Percentiles rank a stretch among this genome's conserved stretches.
Evolutionary conservation across 495 filamentous ascomycete species (phyloP).

Genomic region (Cercophora samala): DNA sequence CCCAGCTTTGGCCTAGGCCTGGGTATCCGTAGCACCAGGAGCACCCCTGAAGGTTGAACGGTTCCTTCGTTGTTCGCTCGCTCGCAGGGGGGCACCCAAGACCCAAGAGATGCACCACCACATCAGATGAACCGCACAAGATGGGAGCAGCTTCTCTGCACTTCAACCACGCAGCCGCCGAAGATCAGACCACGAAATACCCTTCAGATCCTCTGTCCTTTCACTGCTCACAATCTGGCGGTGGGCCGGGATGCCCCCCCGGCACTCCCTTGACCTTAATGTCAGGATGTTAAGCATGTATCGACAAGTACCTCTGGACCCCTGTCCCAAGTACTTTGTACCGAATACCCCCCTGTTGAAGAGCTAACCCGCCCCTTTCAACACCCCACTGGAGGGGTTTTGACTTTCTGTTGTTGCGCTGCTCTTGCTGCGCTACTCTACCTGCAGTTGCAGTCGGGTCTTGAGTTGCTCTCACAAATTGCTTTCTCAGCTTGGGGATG

Average conservation of each 20-base stretch:
- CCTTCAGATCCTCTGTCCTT: not conserved
- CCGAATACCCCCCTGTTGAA: constrained; percentile 1
- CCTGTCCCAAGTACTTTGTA: not conserved
- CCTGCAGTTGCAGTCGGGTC: not conserved
- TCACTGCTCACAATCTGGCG: not conserved
- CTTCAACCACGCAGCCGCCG: constrained; percentile 3
- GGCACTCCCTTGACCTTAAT: not conserved
- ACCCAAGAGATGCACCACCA: constrained; percentile 10
- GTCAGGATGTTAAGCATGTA: constrained; percentile 10
- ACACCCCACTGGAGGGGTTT: constrained; percentile 5
- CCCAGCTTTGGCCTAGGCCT: constrained; percentile 11
- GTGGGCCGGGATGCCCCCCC: not conserved
- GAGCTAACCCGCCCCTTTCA: not conserved
- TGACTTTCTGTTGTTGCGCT: constrained; percentile 1
- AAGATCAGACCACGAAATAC: constrained; percentile 16
- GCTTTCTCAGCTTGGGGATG: constrained; percentile 15
- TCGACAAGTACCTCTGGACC: not conserved
- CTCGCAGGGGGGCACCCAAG: constrained; percentile 3
- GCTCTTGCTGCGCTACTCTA: too few relatives aligned
- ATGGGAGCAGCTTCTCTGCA: not conserved
- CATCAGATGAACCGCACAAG: constrained; percentile 16
- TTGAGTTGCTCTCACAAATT: not conserved
- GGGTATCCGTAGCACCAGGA: constrained; percentile 3
- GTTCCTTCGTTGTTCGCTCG: constrained; percentile 1
- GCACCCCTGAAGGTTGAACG: constrained; percentile 7